Percentiles rank a stretch among this genome's conserved stretches.
phyloP scores from a whole-genome alignment of 768 basidiomycete species.

The Calocybe cyanea region DNA sequence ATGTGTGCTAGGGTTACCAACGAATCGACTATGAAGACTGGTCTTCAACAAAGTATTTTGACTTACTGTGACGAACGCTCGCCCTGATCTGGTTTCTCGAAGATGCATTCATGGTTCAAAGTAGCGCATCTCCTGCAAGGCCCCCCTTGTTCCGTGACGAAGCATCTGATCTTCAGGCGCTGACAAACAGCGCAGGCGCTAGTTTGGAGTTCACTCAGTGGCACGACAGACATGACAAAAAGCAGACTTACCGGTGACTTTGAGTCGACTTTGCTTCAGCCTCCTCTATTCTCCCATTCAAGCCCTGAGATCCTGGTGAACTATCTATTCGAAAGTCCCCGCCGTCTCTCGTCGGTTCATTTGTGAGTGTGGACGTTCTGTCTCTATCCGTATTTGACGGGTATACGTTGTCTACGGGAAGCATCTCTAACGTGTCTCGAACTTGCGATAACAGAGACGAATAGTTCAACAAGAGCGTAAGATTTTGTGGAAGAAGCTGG shows the following conservation, averaged over 20 bases:
- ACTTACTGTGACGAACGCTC: slow-evolving; percentile 81
- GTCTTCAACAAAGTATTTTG: slow-evolving; percentile 4
- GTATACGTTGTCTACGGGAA: slow-evolving; percentile 61
- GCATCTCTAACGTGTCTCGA: slow-evolving; percentile 73
- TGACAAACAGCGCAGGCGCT: slow-evolving; percentile 92
- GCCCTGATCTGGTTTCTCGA: slow-evolving; percentile 95
- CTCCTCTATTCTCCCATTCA: slow-evolving; percentile 56
- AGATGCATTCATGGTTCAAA: slow-evolving; percentile 87
- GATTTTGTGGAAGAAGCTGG: slow-evolving; percentile 49
- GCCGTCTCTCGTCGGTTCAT: slow-evolving; percentile 35
- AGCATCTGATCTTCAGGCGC: slow-evolving; percentile 91
- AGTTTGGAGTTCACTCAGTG: slow-evolving; percentile 19
- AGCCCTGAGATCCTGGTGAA: slow-evolving; percentile 49
- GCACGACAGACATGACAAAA: not conserved
- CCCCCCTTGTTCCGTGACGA: slow-evolving; percentile 84
- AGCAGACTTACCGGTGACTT: slow-evolving; percentile 65
- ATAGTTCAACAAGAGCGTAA: slow-evolving; percentile 53
- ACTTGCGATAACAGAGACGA: slow-evolving; percentile 80
- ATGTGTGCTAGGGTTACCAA: slow-evolving; percentile 61
- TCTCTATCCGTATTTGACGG: slow-evolving; percentile 63
- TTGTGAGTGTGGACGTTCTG: slow-evolving; percentile 53
- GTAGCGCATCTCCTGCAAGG: slow-evolving; percentile 85
- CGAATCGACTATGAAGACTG: slow-evolving; percentile 21
- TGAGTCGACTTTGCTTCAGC: slow-evolving; percentile 79
- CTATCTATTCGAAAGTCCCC: slow-evolving; percentile 66